Evolutionary conservation across 106 monocot genomes (phyloP), one percentile per base, ranked within the genome.

Genomic region (Platanthera guangdongensis): DNA sequence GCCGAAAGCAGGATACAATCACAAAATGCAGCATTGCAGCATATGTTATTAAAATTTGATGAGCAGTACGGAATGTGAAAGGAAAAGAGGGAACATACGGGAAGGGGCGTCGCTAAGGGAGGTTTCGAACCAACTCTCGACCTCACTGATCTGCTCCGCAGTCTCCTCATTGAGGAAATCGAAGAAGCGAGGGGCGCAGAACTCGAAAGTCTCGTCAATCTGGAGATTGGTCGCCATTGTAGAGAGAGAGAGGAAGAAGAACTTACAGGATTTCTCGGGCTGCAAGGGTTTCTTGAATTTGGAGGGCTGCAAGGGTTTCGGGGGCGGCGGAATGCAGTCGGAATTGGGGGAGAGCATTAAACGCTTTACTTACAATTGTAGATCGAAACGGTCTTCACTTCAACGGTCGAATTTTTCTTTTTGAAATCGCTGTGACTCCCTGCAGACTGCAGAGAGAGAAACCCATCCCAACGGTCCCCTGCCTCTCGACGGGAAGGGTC

Each of bases 61-160:
- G 21, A 60, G 6, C 68, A 32, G 32, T 14, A 21, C 49, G 9
- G 52, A 57, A 16, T 6, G 47, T 49, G 10, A 48, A 71, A 15
- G 2, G 21, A 49, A 0, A 11, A 62, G 9, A 5, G 45, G 57
- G 75, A 39, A 6, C 90, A 25, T 84, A 96, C 93, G 95, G 21
- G 93, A 96, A 39, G 90, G 95, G 25, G 84, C 88, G 64, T 93
- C 80, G 83, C 89, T 93, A 74, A 75, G 68, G 15, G 83, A 82
- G 65, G 75, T 84, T 77, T 93, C 89, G 82, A 96, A 91, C 95
- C 95, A 96, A 13, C 57, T 71, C 89, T 96, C 93, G 9, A 93
- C 85, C 15, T 8, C 72, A 47, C 60, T 54, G 76, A 96, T 72
- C 54, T 90, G 81, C 32, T 89, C 93, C 47, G 74, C 83, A 10